phyloP scores from a whole-genome alignment of 2,329 filamentous ascomycete species.

The Monilinia aucupariae region DNA sequence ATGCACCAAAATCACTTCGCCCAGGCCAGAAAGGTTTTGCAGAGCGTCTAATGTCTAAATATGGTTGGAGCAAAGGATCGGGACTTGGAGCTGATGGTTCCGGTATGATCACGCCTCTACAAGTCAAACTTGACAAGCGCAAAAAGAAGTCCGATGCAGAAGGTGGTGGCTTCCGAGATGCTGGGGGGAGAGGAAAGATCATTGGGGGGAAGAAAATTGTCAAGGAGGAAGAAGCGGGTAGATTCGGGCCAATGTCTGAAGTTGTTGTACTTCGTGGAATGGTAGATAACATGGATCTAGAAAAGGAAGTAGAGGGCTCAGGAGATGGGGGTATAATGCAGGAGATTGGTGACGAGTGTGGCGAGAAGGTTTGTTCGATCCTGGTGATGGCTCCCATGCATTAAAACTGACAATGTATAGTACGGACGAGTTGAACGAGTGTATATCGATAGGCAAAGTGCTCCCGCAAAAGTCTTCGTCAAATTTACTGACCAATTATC shows the following conservation, averaged over 20 bases:
- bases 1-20: conserved; percentile 52
- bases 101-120: conserved; percentile 80
- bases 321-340: conserved; percentile 67
- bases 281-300: conserved; percentile 77
- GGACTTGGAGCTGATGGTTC: conserved; percentile 77
- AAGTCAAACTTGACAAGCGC: conserved; percentile 78
- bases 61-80: conserved; percentile 84
- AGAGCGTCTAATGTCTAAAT: conserved; percentile 82
- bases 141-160: conserved; percentile 74
- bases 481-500: conserved; percentile 84
- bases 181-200: conserved; percentile 69
- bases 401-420: conserved; percentile 37
- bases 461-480: conserved; percentile 71
- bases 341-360: conserved; percentile 93
- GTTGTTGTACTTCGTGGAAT: conserved; percentile 81
- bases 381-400: conserved; percentile 10
- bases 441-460: conserved; percentile 60
- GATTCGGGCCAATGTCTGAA: conserved; percentile 69
- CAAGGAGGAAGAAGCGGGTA: conserved; percentile 42
- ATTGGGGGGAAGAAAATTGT: conserved; percentile 60
- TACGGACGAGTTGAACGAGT: conserved; percentile 80
- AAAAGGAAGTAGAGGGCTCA: conserved; percentile 64
- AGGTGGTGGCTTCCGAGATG: conserved; percentile 67
- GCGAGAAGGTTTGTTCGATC: conserved; percentile 57
- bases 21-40: conserved; percentile 83